phyloP scores from a whole-genome alignment of 176 grass and related monocot species.

The Dendrocalamus sinicus region DNA sequence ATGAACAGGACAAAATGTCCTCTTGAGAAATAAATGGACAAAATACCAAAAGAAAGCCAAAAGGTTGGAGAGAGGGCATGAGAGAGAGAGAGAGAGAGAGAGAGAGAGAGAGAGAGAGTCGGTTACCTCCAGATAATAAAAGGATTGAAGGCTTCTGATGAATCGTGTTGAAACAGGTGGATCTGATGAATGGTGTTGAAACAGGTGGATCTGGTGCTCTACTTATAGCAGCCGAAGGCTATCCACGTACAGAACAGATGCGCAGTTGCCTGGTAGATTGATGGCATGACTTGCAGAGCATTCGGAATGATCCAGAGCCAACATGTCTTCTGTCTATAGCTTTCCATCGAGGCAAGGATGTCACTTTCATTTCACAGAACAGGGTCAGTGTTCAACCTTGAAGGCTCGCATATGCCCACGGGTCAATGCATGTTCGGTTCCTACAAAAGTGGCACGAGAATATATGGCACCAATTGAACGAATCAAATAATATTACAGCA shows the following conservation, averaged over 20 bases:
- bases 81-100: neutral
- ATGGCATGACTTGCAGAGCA: slow-evolving; percentile 21
- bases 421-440: slow-evolving; percentile 4
- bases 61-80: neutral
- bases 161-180: slow-evolving; percentile 35
- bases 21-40: neutral
- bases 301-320: slow-evolving; percentile 15
- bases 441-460: slow-evolving; percentile 43
- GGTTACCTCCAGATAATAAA: slow-evolving; percentile 37
- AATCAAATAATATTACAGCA: slow-evolving; percentile 51
- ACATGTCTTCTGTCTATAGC: slow-evolving; percentile 12
- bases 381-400: neutral
- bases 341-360: slow-evolving; percentile 28
- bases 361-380: slow-evolving; percentile 13
- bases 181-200: slow-evolving; percentile 39
- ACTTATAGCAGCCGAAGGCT: slow-evolving; percentile 49
- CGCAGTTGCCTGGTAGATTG: slow-evolving; percentile 15
- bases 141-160: slow-evolving; percentile 24
- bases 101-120: neutral
- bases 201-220: neutral
- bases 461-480: slow-evolving; percentile 25
- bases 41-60: neutral
- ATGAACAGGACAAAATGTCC: neutral
- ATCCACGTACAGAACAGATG: slow-evolving; percentile 12
- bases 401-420: slow-evolving; percentile 12